phyloP scores from a whole-genome alignment of 306 rosid species.

The Vicia faba region DNA sequence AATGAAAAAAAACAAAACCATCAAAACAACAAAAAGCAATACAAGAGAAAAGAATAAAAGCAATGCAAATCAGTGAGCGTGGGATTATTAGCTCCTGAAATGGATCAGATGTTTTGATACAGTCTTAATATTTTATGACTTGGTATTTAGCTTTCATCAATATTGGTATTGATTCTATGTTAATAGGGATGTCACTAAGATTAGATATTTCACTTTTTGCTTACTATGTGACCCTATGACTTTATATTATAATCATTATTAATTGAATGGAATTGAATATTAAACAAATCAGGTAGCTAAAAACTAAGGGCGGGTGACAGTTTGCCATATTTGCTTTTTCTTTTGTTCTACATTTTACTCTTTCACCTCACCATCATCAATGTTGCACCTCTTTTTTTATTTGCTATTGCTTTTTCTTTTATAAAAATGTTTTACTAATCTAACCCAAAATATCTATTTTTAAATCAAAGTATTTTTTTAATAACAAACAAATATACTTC shows the following conservation, averaged over 20 bases:
- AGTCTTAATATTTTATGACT: too few species aligned
- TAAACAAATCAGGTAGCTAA: conserved; percentile 43
- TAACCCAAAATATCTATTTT: too few species aligned
- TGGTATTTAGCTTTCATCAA: conserved; percentile 8
- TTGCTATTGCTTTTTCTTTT: too few species aligned
- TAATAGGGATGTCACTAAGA: conserved; percentile 33
- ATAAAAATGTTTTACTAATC: too few species aligned
- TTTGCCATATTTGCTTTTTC: conserved; percentile 1
- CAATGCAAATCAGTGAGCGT: conserved; percentile 49
- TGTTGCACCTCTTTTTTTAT: too few species aligned
- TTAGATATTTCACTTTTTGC: conserved; percentile 12
- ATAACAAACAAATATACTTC: too few species aligned
- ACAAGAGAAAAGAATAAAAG: background rate
- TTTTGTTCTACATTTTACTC: background rate
- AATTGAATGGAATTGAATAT: conserved; percentile 19
- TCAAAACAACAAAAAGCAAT: conserved; percentile 1
- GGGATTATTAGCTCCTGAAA: conserved; percentile 2
- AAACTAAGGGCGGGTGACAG: conserved; percentile 51
- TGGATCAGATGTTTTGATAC: too few species aligned
- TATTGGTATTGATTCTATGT: background rate
- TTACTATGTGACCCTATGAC: conserved; percentile 13
- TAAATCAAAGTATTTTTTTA: too few species aligned
- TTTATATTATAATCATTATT: conserved; percentile 22
- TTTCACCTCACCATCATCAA: too few species aligned
- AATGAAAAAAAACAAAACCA: conserved; percentile 23